A percentile compares a stretch with the other conserved stretches of the same genome.
Conservation (phyloP, 169 alveolate species). For the Cyclospora cayetanensis region DNA sequence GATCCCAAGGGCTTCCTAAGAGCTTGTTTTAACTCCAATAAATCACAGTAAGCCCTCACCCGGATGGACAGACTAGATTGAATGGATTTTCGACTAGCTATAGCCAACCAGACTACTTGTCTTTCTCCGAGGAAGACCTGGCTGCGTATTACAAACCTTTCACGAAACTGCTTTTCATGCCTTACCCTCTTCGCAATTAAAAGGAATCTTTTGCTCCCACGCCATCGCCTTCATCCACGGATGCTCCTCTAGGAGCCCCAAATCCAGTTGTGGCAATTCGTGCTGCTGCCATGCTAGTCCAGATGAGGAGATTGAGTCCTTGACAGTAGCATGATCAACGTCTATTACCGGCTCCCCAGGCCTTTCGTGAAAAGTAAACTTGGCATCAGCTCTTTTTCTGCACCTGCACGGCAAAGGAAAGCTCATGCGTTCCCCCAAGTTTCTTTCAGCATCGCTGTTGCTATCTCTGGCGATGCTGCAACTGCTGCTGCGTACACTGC, state of each 20-base stretch:
- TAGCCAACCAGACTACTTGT: background rate
- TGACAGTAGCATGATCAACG: conserved; percentile 36
- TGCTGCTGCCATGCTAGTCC: conserved; percentile 30
- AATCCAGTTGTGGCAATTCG: background rate
- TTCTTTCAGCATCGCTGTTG: background rate
- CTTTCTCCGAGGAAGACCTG: background rate
- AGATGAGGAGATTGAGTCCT: background rate
- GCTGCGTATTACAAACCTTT: background rate
- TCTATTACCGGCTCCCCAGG: conserved; percentile 37
- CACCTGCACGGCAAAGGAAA: conserved; percentile 31
- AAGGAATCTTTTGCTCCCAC: conserved; percentile 28
- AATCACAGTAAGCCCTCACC: background rate
- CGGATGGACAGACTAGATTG: background rate
- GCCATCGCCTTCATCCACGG: conserved; percentile 71
- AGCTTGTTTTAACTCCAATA: background rate
- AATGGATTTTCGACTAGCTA: background rate
- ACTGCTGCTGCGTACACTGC: conserved; percentile 17
- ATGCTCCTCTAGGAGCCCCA: conserved; percentile 25
- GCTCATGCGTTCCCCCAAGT: background rate
- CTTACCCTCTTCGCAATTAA: conserved; percentile 49
- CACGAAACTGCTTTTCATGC: background rate
- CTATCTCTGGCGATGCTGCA: background rate
- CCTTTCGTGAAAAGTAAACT: background rate
- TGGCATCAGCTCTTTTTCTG: conserved; percentile 1
- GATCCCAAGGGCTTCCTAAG: background rate